Evolutionary conservation across 2,329 filamentous ascomycete genomes (phyloP), one percentile per base, ranked within the genome.

Genomic region (Harringtonia lauricola): DNA sequence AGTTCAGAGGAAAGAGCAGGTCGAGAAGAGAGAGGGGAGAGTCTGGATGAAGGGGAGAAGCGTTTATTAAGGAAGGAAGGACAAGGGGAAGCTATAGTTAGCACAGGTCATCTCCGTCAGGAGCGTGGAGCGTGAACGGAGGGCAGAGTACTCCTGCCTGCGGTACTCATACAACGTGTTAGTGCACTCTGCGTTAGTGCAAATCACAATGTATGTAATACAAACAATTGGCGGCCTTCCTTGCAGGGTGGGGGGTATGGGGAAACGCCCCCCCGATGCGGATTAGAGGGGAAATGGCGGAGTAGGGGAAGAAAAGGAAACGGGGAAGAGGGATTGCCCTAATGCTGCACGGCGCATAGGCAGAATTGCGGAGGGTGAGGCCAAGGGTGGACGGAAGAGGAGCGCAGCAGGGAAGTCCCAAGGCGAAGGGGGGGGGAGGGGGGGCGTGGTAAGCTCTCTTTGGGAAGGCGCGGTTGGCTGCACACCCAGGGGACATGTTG

Each of bases 221-320:
- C 24, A 26, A 26, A 8, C 30, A 29, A 14, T 29, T 26, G 24
- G 10, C 6, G 6, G 24, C 10, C 6, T 10, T 26, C 24, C 24
- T 6, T 26, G 10, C 24, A 26, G 38, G 39, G 29, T 36, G 41
- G 42, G 36, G 45, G 22, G 22, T 22, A 40, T 17, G 33, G 42
- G 30, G 38, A 47, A 26, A 34, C 38, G 35, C 15, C 17, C 4
- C 12, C 21, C 21, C 28, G 14, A 12, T 17, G 19, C 34, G 34
- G 35, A 33, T 38, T 8, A 43, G 41, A 17, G 24, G 26, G 30
- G n/a, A n/a, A 24, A 31, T 36, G 44, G 43, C 44, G 46, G 48
- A 48, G 44, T 42, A 47, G 46, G 46, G 48, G 48, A 48, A 47
- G 46, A 37, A 37, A 37, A 36, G 40, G 33, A 30, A 26, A 46